Base-by-base conservation (phyloP, 768 basidiomycete species). In the Mycena amicta region DNA sequence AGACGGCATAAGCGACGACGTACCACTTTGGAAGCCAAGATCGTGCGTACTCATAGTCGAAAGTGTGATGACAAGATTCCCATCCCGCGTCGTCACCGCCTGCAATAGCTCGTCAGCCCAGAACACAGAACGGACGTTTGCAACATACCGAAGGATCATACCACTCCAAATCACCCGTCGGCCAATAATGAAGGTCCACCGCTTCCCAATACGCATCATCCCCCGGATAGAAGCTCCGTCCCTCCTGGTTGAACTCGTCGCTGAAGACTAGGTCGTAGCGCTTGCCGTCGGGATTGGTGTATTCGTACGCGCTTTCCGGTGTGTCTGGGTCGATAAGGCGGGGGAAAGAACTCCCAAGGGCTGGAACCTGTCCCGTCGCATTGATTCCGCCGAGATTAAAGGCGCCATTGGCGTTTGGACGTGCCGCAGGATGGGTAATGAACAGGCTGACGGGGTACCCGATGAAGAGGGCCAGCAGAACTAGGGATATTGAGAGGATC, bases 131-230 rank as follows among this genome's bases (percentile, higher is more conserved):
- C 25, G 26, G 20, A 11, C 6, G 13, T 5, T 5, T 6, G 25
- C 16, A 37, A 31, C 29, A 23, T 33, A 31, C 50, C 29, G 29
- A 5, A 0, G 85, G 85, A 61, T 75, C 76, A 64, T 84, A 83
- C 81, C 82, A 84, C 65, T 90, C 87, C 63, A 84, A 56, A 62
- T 86, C 81, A 53, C 75, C 76, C 29, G 47, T 51, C 30, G 50
- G 27, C 50, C 50, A 52, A 23, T 52, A 52, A 23, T 52, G 50
- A 13, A 52, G 31, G 22, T 52, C 50, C 27, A 52, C 50, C 28
- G 50, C 50, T 26, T 52, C 50, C 50, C 50, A 52, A 22, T 52
- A 52, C 15, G 50, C 27, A 26, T 52, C 50, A 29, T 52, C 50
- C 5, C 50, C 50, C 4, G 50, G 50, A 23, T 52, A 52, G 22